A percentile compares a stretch with the other conserved stretches of the same genome.
Evolutionary conservation across 495 filamentous ascomycete species (phyloP).

Genomic region (Bacidia rubella): DNA sequence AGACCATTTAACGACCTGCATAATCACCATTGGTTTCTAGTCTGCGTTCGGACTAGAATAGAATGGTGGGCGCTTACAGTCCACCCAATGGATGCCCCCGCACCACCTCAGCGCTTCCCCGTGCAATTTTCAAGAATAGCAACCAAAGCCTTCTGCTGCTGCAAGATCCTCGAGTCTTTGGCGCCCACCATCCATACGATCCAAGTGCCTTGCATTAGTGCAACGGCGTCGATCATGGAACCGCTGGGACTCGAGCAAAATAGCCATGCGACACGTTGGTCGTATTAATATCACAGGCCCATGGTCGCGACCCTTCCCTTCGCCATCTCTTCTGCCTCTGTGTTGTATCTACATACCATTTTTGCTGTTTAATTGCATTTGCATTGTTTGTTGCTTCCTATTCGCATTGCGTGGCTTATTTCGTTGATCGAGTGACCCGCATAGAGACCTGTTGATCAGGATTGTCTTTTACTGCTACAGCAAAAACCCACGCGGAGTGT

Average conservation of each 20-base stretch:
- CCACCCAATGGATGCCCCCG: slow-evolving; percentile 10
- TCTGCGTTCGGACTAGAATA: slow-evolving; percentile 1
- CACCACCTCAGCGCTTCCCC: not conserved
- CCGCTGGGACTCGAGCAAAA: slow-evolving; percentile 6
- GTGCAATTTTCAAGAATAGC: not conserved
- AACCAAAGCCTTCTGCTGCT: not conserved
- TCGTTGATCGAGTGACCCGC: slow-evolving; percentile 28
- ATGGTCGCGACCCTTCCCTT: slow-evolving; percentile 18
- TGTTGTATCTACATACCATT: slow-evolving; percentile 9
- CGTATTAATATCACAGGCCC: slow-evolving; percentile 24
- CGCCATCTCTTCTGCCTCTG: slow-evolving; percentile 19
- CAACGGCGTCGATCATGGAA: slow-evolving; percentile 7
- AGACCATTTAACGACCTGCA: too few species aligned
- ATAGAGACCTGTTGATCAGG: slow-evolving; percentile 32
- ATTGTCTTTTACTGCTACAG: slow-evolving; percentile 2
- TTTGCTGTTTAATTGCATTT: slow-evolving; percentile 10
- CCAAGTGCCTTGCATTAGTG: slow-evolving; percentile 5
- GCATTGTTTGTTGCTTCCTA: slow-evolving; percentile 8
- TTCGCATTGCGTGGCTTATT: slow-evolving; percentile 18
- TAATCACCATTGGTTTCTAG: not conserved
- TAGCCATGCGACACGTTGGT: not conserved
- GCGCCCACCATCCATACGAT: not conserved
- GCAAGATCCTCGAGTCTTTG: not conserved
- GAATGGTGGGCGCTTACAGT: slow-evolving; percentile 15
- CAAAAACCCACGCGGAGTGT: slow-evolving; percentile 5